Percentiles rank a stretch among this genome's conserved stretches.
Evolutionary conservation across 345 rosid species (phyloP).

Genomic region (Sisymbrium irio): DNA sequence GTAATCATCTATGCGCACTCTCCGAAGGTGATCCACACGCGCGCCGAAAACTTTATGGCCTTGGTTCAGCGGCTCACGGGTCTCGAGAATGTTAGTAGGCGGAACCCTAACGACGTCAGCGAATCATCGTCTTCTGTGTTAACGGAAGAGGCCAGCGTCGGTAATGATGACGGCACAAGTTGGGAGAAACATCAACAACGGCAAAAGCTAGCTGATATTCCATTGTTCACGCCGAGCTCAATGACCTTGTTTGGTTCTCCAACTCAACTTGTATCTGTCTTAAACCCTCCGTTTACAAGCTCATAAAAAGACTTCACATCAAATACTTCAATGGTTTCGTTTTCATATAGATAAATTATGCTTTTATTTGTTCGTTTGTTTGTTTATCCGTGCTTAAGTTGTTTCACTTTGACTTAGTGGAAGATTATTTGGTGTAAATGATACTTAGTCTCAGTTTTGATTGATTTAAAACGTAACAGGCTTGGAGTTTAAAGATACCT

Average conservation of each 20-base stretch:
- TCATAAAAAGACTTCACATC: slow-evolving; percentile 14
- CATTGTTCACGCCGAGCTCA: slow-evolving; percentile 35
- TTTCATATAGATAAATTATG: not conserved
- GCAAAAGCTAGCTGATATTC: slow-evolving; percentile 25
- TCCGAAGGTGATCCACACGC: slow-evolving; percentile 75
- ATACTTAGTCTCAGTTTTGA: not conserved
- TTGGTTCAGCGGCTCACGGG: slow-evolving; percentile 83
- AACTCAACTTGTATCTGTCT: slow-evolving; percentile 10
- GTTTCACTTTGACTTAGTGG: slow-evolving; percentile 10
- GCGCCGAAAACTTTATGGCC: slow-evolving; percentile 75
- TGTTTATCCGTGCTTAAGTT: not conserved
- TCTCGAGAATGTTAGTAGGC: slow-evolving; percentile 21
- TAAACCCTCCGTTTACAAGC: slow-evolving; percentile 10
- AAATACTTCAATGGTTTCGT: not conserved
- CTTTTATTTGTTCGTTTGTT: slow-evolving; percentile 15
- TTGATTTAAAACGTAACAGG: not conserved
- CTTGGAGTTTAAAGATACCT: not conserved
- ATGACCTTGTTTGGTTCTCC: slow-evolving; percentile 34
- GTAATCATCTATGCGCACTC: slow-evolving; percentile 66
- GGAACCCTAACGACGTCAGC: slow-evolving; percentile 15
- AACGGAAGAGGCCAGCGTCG: slow-evolving; percentile 24
- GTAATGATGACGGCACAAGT: not conserved
- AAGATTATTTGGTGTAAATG: not conserved
- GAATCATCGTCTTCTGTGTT: slow-evolving; percentile 23
- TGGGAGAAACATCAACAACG: slow-evolving; percentile 8